These are phyloP conservation scores for Iris macrosiphon DNA, from an alignment of 106 monocot genomes.

Conservation along the genomic window DNA sequence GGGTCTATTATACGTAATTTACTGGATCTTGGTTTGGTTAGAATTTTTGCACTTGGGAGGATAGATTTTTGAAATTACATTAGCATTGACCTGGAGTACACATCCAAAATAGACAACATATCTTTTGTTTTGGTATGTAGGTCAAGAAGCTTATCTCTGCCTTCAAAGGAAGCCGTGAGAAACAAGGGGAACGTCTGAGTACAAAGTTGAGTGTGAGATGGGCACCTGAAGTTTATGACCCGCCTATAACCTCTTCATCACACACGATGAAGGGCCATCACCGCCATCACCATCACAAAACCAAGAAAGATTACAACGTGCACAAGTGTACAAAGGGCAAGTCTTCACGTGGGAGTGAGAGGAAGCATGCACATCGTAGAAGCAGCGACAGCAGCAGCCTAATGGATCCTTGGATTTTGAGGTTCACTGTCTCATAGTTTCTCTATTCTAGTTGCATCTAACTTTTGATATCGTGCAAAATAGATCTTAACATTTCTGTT, in stretches of 20 bases:
- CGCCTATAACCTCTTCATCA: conserved; percentile 50
- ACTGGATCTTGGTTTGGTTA: too few species aligned
- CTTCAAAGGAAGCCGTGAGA: conserved; percentile 47
- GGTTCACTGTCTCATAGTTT: too few species aligned
- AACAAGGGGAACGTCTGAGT: background rate
- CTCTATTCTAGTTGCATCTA: too few species aligned
- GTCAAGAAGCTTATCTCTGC: conserved; percentile 32
- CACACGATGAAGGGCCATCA: conserved; percentile 43
- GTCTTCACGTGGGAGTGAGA: conserved; percentile 19
- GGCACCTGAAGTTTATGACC: conserved; percentile 69
- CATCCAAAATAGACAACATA: too few species aligned
- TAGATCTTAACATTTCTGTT: too few species aligned
- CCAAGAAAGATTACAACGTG: conserved; percentile 29
- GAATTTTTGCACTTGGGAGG: too few species aligned
- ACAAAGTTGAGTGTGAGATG: conserved; percentile 34
- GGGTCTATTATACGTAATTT: too few species aligned
- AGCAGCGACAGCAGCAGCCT: conserved; percentile 17
- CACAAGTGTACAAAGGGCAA: conserved; percentile 31
- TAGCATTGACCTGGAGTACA: too few species aligned
- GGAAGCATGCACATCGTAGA: conserved; percentile 20
- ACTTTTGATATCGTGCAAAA: too few species aligned
- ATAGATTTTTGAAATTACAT: too few species aligned
- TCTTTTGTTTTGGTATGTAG: too few species aligned
- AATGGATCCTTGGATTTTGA: conserved; percentile 9
- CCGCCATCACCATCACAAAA: conserved; percentile 9